phyloP scores from a whole-genome alignment of 1,284 basidiomycete genomes.

The Xerocomus amazonicus region DNA sequence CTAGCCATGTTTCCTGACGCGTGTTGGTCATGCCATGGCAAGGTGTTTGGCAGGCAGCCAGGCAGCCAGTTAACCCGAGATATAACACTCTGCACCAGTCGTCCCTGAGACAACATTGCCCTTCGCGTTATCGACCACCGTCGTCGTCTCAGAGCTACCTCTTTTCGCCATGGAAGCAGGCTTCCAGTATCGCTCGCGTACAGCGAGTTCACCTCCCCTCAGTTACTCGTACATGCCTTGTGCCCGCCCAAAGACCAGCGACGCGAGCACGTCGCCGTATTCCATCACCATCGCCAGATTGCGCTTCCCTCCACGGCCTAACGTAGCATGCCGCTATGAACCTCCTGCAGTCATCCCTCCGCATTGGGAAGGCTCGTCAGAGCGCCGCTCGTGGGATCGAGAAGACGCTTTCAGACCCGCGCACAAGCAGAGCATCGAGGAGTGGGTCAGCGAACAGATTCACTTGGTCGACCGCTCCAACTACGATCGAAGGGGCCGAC shows the following conservation, averaged over 20 bases:
- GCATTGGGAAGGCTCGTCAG: slow-evolving; percentile 42
- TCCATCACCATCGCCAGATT: slow-evolving; percentile 15
- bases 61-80: slow-evolving; percentile 25
- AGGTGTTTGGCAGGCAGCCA: slow-evolving; percentile 12
- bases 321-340: slow-evolving; percentile 23
- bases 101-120: slow-evolving; percentile 19
- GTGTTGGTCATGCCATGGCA: slow-evolving; percentile 34
- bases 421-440: slow-evolving; percentile 50
- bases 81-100: slow-evolving; percentile 24
- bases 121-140: slow-evolving; percentile 12
- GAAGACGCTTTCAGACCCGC: slow-evolving; percentile 45
- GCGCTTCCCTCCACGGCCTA: slow-evolving; percentile 23
- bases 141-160: neutral
- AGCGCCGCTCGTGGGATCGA: slow-evolving; percentile 53
- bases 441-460: slow-evolving; percentile 57
- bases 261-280: slow-evolving; percentile 10
- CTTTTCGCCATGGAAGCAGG: slow-evolving; percentile 26
- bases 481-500: slow-evolving; percentile 21
- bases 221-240: slow-evolving; percentile 19
- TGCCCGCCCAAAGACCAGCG: slow-evolving; percentile 25
- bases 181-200: slow-evolving; percentile 30
- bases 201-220: slow-evolving; percentile 14
- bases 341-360: slow-evolving; percentile 18
- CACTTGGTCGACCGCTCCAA: slow-evolving; percentile 33
- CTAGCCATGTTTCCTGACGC: slow-evolving; percentile 21